Base-by-base conservation (phyloP, 768 basidiomycete species). In the Amanita rubescens region DNA sequence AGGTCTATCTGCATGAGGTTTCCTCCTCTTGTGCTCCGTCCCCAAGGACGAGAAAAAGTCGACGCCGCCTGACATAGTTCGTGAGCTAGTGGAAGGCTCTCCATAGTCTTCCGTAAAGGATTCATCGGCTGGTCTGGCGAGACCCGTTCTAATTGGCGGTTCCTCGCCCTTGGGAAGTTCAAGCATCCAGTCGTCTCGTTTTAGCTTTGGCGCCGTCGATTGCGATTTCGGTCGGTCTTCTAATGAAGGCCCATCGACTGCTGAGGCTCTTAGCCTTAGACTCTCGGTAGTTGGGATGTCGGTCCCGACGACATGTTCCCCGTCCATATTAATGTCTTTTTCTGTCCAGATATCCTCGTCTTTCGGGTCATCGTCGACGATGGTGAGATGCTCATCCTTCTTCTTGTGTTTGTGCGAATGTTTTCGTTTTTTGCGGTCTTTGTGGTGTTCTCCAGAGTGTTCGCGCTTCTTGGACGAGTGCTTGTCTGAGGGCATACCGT, bases 1-100 rank as follows among this genome's bases (percentile, higher is more conserved):
- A 2, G 81, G 80, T 57, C 72, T 74, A 25, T 83, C 79, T 10
- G 75, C 73, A 37, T 68, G 73, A 7, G 80, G 75, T 51, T 83
- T 80, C 63, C 84, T 84, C 68, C 80, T 84, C 71, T 76, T 81
- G 25, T 65, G 65, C 63, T 90, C 91, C 5, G 80, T 88, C 3
- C 95, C 95, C 41, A 99, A 72, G 56, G 73, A 80, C 1, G 89
- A 85, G 74, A 98, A 98, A 70, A 96, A 94, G 68, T 98, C 95
- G 22, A 87, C 78, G 2, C 77, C 78, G 37, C 81, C 84, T 3
- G 69, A 73, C 41, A 75, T 63, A 4, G 73, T 80, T 9, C 84
- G 77, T 49, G 70, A 65, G 25, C 69, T 70, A 12, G 59, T 61
- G 11, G 74, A 68, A 2, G 69, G 57, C 47, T 84, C 83, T 17